A percentile compares a stretch with the other conserved stretches of the same genome.
phyloP scores from a whole-genome alignment of 1,139 yeast genomes.

The Hyphopichia khmerensis region DNA sequence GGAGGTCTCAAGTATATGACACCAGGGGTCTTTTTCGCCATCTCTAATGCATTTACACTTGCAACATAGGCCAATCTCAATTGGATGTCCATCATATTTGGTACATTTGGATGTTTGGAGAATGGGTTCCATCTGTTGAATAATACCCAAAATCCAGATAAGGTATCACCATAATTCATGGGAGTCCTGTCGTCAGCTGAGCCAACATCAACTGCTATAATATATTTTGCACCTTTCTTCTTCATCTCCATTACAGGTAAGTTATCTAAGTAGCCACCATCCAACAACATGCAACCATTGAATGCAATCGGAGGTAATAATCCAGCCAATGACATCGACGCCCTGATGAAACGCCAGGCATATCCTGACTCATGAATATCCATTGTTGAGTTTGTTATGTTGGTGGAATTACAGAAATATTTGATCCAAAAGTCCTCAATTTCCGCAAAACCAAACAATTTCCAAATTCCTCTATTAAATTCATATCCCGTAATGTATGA shows the following conservation, averaged over 20 bases:
- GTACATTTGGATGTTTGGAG: constrained; percentile 82
- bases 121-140: constrained; percentile 90
- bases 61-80: constrained; percentile 92
- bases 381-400: constrained; percentile 92
- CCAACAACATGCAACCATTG: constrained; percentile 88
- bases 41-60: constrained; percentile 87
- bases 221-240: constrained; percentile 78
- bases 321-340: constrained; percentile 97
- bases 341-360: constrained; percentile 94
- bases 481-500: constrained; percentile 97
- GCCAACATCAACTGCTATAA: constrained; percentile 97
- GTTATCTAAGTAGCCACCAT: constrained; percentile 95
- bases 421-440: constrained; percentile 96
- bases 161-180: constrained; percentile 87
- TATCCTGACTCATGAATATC: constrained; percentile 90
- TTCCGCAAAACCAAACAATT: constrained; percentile 85
- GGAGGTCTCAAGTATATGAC: constrained; percentile 94
- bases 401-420: constrained; percentile 90
- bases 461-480: constrained; percentile 96
- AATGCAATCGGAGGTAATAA: constrained; percentile 85
- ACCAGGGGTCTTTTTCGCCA: constrained; percentile 81
- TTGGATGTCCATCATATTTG: constrained; percentile 94
- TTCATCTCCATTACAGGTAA: constrained; percentile 91
- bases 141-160: constrained; percentile 90
- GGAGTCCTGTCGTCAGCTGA: constrained; percentile 91